Base-by-base conservation (phyloP, 257 asterid genomes). In the Nicotiana knightiana region DNA sequence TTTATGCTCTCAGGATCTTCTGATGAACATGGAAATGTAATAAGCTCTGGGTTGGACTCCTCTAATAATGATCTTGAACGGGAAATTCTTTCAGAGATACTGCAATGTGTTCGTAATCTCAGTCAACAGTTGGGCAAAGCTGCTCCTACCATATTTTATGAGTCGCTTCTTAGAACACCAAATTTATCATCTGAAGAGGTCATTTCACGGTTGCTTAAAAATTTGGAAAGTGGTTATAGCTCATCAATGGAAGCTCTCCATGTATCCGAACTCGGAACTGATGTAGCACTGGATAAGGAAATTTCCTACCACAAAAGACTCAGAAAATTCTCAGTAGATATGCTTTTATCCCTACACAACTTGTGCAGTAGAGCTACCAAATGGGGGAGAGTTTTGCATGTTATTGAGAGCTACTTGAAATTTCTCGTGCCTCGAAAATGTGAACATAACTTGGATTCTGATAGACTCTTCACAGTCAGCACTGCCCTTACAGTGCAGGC, bases 51-150 rank as follows among this genome's bases (percentile, higher is more conserved):
- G 83, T 77, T 90, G 84, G 85, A 80, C 81, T 81, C 84, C 73
- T 87, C 89, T 58, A 87, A 86, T 84, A 85, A 85, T 75, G 94
- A 89, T 75, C 89, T 86, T 83, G 93, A 89, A 61, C 82, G 83
- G 65, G 89, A 86, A 77, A 90, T 92, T 89, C 91, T 91, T 21
- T 89, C 86, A 84, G 97, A 91, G 87, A 86, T 91, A 64, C 91
- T 93, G 67, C 91, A 87, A 71, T 96, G 99, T 85, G 89, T 90
- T 79, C 89, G 82, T 80, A 86, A 80, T 85, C 91, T 96, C 86
- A 91, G 92, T 90, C 97, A 91, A 82, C 97, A 94, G 87, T 87
- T 96, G 81, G 96, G 98, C 83, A 93, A 90, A 90, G 95, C 97
- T 63, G 89, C 97, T 81, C 92, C 98, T 65, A 92, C 97, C 87